Conservation (phyloP, 116 monocot genomes). For the Zostera marina region DNA sequence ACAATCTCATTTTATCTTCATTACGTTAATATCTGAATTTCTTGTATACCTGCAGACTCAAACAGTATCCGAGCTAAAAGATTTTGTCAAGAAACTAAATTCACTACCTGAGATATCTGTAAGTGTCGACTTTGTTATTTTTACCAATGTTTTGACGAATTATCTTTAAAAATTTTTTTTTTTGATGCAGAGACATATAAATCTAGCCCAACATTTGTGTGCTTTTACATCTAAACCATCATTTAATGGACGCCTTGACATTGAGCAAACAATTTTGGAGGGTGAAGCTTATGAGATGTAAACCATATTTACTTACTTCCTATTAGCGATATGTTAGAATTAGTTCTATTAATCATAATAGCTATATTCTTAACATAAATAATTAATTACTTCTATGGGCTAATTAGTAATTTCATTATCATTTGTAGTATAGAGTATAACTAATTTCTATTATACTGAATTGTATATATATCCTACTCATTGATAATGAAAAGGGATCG, state of each 20-base stretch:
- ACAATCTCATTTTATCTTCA: too few relatives aligned
- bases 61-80: constrained; percentile 93
- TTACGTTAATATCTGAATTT: constrained; percentile 3
- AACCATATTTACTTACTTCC: constrained; percentile 4
- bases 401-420: too few relatives aligned
- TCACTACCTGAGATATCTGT: constrained; percentile 96
- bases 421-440: too few relatives aligned
- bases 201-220: constrained; percentile 94
- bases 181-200: constrained; percentile 76
- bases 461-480: too few relatives aligned
- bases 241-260: constrained; percentile 88
- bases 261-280: constrained; percentile 96
- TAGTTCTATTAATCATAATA: too few relatives aligned
- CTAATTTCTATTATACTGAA: too few relatives aligned
- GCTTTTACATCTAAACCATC: constrained; percentile 94
- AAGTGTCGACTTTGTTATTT: constrained; percentile 11
- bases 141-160: background rate
- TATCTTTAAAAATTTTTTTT: background rate
- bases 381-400: too few relatives aligned
- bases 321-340: too few relatives aligned
- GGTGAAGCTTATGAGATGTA: constrained; percentile 77
- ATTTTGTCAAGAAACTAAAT: constrained; percentile 95
- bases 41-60: constrained; percentile 46
- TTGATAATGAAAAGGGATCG: too few relatives aligned
- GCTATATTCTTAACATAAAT: too few relatives aligned